These are phyloP conservation scores for Entophlyctis luteolus DNA, from an alignment of 192 early-diverging fungal species.

Conservation along the genomic window DNA sequence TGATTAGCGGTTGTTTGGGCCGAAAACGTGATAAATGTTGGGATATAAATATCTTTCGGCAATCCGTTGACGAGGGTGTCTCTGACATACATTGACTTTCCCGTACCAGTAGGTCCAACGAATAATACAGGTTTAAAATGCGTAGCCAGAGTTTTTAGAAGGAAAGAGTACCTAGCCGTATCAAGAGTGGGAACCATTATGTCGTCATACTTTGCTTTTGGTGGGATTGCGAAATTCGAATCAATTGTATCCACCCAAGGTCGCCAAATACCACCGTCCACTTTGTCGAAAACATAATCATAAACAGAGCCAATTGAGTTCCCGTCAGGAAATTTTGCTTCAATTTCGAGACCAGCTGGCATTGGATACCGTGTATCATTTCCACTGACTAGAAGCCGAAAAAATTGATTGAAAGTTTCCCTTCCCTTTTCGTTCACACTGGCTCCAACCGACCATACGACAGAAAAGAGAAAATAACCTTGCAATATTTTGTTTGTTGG, in stretches of 20 bases:
- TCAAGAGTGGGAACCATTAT: conserved; percentile 60
- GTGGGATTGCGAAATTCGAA: conserved; percentile 40
- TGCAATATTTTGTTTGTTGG: conserved; percentile 36
- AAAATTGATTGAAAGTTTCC: conserved; percentile 39
- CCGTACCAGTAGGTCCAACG: conserved; percentile 59
- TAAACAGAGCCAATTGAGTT: conserved; percentile 32
- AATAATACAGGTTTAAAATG: conserved; percentile 54
- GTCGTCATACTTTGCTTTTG: conserved; percentile 56
- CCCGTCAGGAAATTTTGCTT: conserved; percentile 45
- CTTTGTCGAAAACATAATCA: conserved; percentile 51
- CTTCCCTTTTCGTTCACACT: conserved; percentile 48
- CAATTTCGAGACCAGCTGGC: conserved; percentile 36
- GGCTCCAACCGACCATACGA: conserved; percentile 53
- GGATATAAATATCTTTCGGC: conserved; percentile 46
- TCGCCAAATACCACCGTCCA: conserved; percentile 40
- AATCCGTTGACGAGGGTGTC: conserved; percentile 51
- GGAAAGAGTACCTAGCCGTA: conserved; percentile 52
- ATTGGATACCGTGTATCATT: conserved; percentile 17
- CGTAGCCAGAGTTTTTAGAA: conserved; percentile 45
- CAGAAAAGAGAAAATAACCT: conserved; percentile 47
- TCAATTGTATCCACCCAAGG: conserved; percentile 51
- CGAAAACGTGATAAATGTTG: conserved; percentile 56
- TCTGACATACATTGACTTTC: conserved; percentile 60
- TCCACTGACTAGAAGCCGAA: conserved; percentile 29
- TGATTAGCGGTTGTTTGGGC: conserved; percentile 60